These are phyloP conservation scores for Globisporangium cystogenes DNA, from an alignment of 352 stramenopile species.

Conservation along the genomic window DNA sequence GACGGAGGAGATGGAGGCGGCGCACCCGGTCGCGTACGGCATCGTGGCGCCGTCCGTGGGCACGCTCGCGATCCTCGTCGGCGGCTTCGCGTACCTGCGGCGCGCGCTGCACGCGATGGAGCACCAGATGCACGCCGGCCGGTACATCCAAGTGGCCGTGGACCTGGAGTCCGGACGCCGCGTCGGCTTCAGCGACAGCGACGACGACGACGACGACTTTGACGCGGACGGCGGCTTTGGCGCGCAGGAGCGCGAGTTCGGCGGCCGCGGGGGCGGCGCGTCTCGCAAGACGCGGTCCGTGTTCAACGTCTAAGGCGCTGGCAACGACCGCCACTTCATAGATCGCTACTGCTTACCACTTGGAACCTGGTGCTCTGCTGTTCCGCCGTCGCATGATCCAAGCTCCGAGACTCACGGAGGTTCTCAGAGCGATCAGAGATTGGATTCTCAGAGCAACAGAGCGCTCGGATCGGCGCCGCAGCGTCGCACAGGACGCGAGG, in stretches of 20 bases:
- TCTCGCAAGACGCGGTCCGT: slow-evolving; percentile 26
- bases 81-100: slow-evolving; percentile 26
- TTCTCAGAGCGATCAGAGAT: no score
- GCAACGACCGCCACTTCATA: no score
- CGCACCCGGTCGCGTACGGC: slow-evolving; percentile 28
- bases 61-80: slow-evolving; percentile 19
- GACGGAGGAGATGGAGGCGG: slow-evolving; percentile 22
- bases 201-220: slow-evolving; percentile 28
- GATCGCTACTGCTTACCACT: no score
- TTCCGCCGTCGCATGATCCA: no score
- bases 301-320: slow-evolving; percentile 23
- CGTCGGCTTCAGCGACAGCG: slow-evolving; percentile 23
- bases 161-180: slow-evolving; percentile 33
- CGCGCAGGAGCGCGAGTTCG: neutral
- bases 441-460: no score
- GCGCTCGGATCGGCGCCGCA: no score
- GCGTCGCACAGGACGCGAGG: no score
- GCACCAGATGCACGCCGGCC: slow-evolving; percentile 35
- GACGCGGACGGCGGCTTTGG: slow-evolving; percentile 18
- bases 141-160: slow-evolving; percentile 43
- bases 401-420: no score
- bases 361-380: no score
- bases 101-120: slow-evolving; percentile 31
- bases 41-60: slow-evolving; percentile 28
- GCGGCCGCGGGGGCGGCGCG: neutral